These are phyloP conservation scores for Chaetomiaceae sp. DNA, from an alignment of 2,329 filamentous ascomycete genomes.

Conservation along the genomic window DNA sequence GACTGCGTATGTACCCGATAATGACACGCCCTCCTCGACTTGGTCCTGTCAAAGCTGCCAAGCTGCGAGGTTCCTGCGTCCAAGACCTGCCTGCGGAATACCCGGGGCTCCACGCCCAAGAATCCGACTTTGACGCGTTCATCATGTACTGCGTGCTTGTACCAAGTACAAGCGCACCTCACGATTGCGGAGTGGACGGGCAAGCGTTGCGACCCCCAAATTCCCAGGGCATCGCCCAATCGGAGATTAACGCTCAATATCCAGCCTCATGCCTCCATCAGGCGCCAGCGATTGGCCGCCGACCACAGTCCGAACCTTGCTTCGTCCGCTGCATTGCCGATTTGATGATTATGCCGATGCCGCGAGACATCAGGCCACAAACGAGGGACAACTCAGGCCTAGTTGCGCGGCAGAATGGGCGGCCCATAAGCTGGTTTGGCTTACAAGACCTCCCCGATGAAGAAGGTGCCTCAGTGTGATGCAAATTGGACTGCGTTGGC, in stretches of 20 bases:
- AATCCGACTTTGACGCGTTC: too few species aligned
- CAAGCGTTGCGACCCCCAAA: too few species aligned
- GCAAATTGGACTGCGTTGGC: neutral
- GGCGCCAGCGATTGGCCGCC: neutral
- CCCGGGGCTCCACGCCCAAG: too few species aligned
- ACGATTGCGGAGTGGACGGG: too few species aligned
- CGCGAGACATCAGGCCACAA: neutral
- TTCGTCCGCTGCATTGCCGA: neutral
- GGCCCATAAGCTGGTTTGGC: neutral
- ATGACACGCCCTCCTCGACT: too few species aligned
- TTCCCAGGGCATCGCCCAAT: constrained; percentile 18
- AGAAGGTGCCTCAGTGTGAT: constrained; percentile 4
- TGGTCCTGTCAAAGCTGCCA: too few species aligned
- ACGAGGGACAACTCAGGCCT: neutral
- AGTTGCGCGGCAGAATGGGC: constrained; percentile 1
- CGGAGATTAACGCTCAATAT: constrained; percentile 23
- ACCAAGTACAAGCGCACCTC: too few species aligned
- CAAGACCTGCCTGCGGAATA: too few species aligned
- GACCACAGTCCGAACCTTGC: too few species aligned
- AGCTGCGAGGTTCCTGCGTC: too few species aligned
- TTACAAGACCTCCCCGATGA: neutral
- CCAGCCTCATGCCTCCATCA: constrained; percentile 14
- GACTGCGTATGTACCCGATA: too few species aligned
- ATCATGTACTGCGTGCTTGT: too few species aligned
- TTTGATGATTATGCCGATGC: neutral